Conservation (phyloP, 768 basidiomycete genomes). For the Rhizopogon roseolus region DNA sequence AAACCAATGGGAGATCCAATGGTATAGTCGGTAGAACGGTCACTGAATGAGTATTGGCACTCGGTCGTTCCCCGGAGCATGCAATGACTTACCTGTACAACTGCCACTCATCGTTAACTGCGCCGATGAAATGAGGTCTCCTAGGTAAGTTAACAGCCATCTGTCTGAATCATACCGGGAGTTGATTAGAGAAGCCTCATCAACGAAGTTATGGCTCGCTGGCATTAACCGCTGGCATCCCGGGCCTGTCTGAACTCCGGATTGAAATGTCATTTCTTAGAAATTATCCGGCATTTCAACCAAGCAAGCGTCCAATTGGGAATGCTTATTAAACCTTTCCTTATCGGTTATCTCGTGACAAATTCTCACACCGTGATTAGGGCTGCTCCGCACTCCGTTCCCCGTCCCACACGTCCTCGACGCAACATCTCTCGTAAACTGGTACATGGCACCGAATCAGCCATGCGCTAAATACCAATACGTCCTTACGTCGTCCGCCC, state of each 20-base stretch:
- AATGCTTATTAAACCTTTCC: no score
- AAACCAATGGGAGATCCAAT: conserved; percentile 80
- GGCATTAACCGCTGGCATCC: no score
- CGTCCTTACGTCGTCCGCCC: conserved; percentile 59
- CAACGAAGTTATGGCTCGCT: no score
- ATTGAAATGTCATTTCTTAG: no score
- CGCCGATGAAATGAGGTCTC: conserved; percentile 55
- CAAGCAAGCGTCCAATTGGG: no score
- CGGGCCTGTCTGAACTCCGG: no score
- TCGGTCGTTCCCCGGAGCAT: background rate
- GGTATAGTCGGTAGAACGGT: conserved; percentile 65
- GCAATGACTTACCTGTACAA: conserved; percentile 58
- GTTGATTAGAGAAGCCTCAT: background rate
- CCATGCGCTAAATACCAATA: conserved; percentile 72
- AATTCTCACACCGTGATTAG: background rate
- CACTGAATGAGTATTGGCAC: conserved; percentile 36
- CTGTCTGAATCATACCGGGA: background rate
- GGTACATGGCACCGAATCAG: conserved; percentile 59
- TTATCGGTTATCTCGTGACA: background rate
- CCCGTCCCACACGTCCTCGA: background rate
- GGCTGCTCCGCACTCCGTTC: background rate
- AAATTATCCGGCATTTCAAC: no score
- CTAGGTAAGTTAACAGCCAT: conserved; percentile 18
- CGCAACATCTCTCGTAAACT: conserved; percentile 11
- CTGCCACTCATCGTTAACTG: conserved; percentile 81